Evolutionary conservation across 768 basidiomycete species (phyloP), one percentile per base, ranked within the genome.

Genomic region (Calocybe cyanea): DNA sequence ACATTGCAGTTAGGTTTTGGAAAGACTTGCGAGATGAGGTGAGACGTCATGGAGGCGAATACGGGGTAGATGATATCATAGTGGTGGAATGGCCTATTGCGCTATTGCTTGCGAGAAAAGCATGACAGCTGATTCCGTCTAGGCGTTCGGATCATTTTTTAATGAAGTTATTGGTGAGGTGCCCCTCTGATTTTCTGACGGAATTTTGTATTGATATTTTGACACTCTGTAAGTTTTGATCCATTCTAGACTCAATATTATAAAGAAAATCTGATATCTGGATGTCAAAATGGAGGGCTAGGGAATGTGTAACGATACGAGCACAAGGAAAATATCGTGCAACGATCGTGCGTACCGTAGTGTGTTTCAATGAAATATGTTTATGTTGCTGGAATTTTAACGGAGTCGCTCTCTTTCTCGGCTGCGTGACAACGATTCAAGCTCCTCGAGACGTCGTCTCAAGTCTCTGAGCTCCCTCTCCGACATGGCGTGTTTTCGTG

Each of bases 1-100:
- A 85, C 58, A 75, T 91, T 33, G 77, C 81, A 7, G 66, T 76
- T 50, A 68, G 85, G 13, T 83, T 87, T 54, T 78, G 79, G 77
- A 73, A 75, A 50, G 62, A 68, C 40, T 55, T 87, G 40, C 67
- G 74, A 50, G 67, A 70, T 36, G 71, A 60, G 0, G 69, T 57
- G 7, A 62, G 57, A 38, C 58, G 60, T 34, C 63, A 58, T 4
- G 60, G 58, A 11, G 63, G 63, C 1, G 50, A 45, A 11, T 63
- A 66, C 19, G 65, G 66, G 0, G 63, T 68, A 21, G 62, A 70
- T 35, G 72, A 75, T 45, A 48, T 53, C 6, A 61, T 80, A 7
- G 55, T 57, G 13, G 65, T 80, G 5, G 76, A 78, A 52, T 80
- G 77, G 77, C 77, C 76, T 2, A 53, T 77, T 32, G 72, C 75